phyloP scores from a whole-genome alignment of 257 asterid genomes.

The Penstemon newberryi region DNA sequence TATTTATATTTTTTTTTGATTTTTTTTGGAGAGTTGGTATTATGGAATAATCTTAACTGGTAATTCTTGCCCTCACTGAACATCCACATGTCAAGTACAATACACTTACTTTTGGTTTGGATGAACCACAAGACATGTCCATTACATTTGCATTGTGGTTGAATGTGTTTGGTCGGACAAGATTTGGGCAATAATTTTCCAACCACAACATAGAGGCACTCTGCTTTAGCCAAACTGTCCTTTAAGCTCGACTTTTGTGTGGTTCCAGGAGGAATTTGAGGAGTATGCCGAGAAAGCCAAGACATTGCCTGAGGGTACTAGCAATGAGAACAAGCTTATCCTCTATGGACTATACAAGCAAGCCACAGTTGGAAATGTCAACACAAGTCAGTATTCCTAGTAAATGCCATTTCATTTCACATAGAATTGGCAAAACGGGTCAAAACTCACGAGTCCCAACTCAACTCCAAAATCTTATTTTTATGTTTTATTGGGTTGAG shows the following conservation, averaged over 20 bases:
- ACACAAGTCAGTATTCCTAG: constrained; percentile 58
- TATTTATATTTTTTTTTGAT: background rate
- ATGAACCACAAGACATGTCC: no score
- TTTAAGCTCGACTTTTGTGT: background rate
- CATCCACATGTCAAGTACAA: no score
- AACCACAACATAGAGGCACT: no score
- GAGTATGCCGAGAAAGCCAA: constrained; percentile 82
- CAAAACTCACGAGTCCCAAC: no score
- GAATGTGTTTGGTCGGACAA: no score
- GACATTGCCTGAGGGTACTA: constrained; percentile 70
- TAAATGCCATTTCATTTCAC: background rate
- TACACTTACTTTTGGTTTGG: no score
- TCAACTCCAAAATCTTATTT: no score
- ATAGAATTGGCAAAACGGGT: no score
- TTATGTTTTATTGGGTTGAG: no score
- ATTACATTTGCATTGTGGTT: background rate
- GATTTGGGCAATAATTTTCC: no score
- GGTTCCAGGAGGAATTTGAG: constrained; percentile 86
- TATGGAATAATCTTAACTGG: background rate
- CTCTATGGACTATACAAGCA: constrained; percentile 90
- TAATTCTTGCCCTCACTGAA: background rate
- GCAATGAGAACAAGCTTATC: constrained; percentile 70
- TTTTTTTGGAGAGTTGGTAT: background rate
- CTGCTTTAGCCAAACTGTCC: no score
- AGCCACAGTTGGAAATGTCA: constrained; percentile 71